These are phyloP conservation scores for Cercospora sp. DNA, from an alignment of 2,329 filamentous ascomycete species.

Conservation along the genomic window DNA sequence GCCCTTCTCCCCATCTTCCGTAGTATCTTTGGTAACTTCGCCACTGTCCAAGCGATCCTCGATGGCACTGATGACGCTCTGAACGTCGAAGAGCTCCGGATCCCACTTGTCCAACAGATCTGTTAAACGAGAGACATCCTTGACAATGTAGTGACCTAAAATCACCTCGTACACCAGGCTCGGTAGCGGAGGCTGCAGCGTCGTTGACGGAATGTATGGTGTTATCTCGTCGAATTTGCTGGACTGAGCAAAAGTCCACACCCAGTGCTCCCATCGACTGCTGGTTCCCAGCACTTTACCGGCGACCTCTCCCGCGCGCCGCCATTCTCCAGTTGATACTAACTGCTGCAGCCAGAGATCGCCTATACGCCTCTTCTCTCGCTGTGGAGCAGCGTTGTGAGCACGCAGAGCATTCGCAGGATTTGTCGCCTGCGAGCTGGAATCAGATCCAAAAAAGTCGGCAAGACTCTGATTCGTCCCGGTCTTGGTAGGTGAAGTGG, in stretches of 20 bases:
- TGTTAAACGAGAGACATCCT: slow-evolving; percentile 71
- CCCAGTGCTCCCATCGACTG: slow-evolving; percentile 90
- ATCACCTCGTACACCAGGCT: slow-evolving; percentile 85
- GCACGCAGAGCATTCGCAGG: slow-evolving; percentile 17
- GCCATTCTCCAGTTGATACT: slow-evolving; percentile 73
- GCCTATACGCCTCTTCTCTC: slow-evolving; percentile 86
- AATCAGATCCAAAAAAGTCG: slow-evolving; percentile 58
- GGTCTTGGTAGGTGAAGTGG: slow-evolving; percentile 48
- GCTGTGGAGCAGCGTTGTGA: slow-evolving; percentile 64
- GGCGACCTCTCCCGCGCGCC: slow-evolving; percentile 73
- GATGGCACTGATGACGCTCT: slow-evolving; percentile 72
- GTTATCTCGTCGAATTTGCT: slow-evolving; percentile 88
- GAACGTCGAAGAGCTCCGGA: slow-evolving; percentile 77
- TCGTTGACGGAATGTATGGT: slow-evolving; percentile 73
- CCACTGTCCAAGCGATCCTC: slow-evolving; percentile 78
- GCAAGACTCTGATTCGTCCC: slow-evolving; percentile 34
- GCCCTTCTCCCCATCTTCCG: slow-evolving; percentile 70
- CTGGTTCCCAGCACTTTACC: slow-evolving; percentile 79
- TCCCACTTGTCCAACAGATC: slow-evolving; percentile 82
- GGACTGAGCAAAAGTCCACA: slow-evolving; percentile 84
- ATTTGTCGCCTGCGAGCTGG: slow-evolving; percentile 54
- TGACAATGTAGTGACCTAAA: slow-evolving; percentile 81
- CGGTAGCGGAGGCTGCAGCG: slow-evolving; percentile 76
- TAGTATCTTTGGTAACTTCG: slow-evolving; percentile 71
- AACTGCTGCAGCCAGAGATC: slow-evolving; percentile 92